Evolutionary conservation across 805 yeast species (phyloP), one percentile per base, ranked within the genome.

Genomic region (Nakazawaea wickerhamii): DNA sequence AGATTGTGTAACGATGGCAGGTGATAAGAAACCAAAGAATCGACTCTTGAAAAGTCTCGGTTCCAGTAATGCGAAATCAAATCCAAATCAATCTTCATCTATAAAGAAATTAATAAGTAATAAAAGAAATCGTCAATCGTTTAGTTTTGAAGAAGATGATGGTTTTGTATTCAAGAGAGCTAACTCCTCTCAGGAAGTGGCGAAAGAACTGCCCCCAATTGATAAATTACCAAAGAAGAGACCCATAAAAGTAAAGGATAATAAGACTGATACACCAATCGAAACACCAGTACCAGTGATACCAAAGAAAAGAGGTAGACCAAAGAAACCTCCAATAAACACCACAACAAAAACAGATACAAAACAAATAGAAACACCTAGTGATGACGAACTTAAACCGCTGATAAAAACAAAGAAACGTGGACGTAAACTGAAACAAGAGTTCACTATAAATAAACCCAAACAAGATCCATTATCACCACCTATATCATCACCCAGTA

Each of bases 91-190:
- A 34, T 8, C 37, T 8, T 25, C 36, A 30, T 25, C 43, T 3
- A 19, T 39, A 15, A n/a, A 32, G 13, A 20, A 33, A 14, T 32
- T 39, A 19, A 18, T 39, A 20, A 20, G 25, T 10, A 21, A 25
- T 5, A 39, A 33, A 27, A 39, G 25, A 9, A 39, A 22, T 5
- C 18, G 50, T 36, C 36, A 49, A 28, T 46, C 50, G 7, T 22
- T 30, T 10, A 40, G 41, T 38, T 43, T 46, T 22, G 63, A 59
- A 39, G 63, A 57, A 23, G 64, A 59, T 40, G 64, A 57, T 25
- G 64, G 60, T 30, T 58, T 59, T 49, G 56, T 58, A 41, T 59
- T 59, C 48, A 58, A 52, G 40, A 46, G 64, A 38, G 30, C 48
- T 35, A 14, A 23, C 9, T 40, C 17, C 39, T 50, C 14, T 44